Conservation (phyloP, 331 rosid species). For the Acacia pycnantha region DNA sequence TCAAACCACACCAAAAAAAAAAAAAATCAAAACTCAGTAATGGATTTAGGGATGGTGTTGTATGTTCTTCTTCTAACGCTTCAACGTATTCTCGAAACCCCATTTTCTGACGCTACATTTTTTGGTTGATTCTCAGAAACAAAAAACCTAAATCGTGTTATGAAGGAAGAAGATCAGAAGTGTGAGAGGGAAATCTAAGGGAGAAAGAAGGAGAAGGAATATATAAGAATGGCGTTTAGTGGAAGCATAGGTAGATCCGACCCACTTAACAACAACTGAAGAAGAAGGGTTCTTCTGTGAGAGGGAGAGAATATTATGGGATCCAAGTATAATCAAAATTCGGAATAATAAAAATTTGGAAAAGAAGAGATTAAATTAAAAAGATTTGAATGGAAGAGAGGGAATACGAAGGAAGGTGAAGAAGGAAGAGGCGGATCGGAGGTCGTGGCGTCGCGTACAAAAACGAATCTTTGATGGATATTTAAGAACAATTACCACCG, state of each 20-base stretch:
- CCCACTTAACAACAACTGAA: neutral
- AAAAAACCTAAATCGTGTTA: neutral
- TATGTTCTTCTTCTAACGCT: slow-evolving; percentile 69
- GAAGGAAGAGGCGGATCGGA: neutral
- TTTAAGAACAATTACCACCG: slow-evolving; percentile 1
- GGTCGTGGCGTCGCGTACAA: slow-evolving; percentile 89
- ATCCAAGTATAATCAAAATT: slow-evolving; percentile 67
- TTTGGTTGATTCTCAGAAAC: neutral
- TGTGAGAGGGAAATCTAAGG: neutral
- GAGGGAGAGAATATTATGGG: slow-evolving; percentile 50
- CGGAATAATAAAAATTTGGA: slow-evolving; percentile 49
- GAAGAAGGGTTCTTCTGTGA: neutral
- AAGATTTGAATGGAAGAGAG: neutral
- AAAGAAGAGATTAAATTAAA: neutral
- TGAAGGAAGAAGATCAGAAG: neutral
- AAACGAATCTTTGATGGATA: slow-evolving; percentile 56
- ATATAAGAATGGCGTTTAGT: slow-evolving; percentile 34
- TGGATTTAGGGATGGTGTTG: too few relatives aligned
- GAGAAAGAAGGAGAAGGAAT: slow-evolving; percentile 24
- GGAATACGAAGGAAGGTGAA: neutral
- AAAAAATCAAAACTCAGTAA: too few relatives aligned
- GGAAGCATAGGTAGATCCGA: slow-evolving; percentile 43
- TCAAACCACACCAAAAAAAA: too few relatives aligned
- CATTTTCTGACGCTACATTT: slow-evolving; percentile 52
- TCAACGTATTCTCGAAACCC: slow-evolving; percentile 55